phyloP scores from a whole-genome alignment of 768 basidiomycete species.

The Leccinum boreale region DNA sequence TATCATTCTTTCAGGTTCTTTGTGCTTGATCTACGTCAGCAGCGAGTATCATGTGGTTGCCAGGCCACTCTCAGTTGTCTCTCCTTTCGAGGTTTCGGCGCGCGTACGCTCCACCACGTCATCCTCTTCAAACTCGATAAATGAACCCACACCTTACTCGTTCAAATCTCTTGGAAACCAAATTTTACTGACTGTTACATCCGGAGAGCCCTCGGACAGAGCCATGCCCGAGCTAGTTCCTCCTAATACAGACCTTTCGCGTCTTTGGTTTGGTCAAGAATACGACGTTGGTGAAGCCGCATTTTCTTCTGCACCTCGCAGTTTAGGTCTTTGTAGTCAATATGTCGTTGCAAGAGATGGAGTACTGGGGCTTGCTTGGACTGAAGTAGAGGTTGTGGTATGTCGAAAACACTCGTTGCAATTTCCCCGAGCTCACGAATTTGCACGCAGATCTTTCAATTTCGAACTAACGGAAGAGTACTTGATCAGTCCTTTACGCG shows the following conservation, averaged over 20 bases:
- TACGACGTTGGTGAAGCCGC: constrained; percentile 14
- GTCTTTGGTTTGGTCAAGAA: constrained; percentile 26
- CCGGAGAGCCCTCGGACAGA: constrained; percentile 21
- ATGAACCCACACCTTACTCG: constrained; percentile 36
- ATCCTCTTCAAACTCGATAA: constrained; percentile 19
- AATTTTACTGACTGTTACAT: constrained; percentile 46
- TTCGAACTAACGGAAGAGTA: constrained; percentile 4
- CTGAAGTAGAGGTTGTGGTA: constrained; percentile 34
- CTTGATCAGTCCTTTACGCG: constrained; percentile 3
- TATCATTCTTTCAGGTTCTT: constrained; percentile 18
- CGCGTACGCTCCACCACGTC: constrained; percentile 14
- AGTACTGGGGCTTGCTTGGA: constrained; percentile 47
- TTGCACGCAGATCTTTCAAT: constrained; percentile 19
- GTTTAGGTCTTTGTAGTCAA: constrained; percentile 15
- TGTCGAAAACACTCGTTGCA: not conserved
- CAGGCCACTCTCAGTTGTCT: constrained; percentile 37
- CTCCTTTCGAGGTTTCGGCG: constrained; percentile 14
- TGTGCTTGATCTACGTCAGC: constrained; percentile 37
- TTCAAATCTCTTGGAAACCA: constrained; percentile 54
- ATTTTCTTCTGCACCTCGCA: constrained; percentile 12
- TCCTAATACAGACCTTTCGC: constrained; percentile 21
- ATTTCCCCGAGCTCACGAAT: not conserved
- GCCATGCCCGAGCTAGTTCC: constrained; percentile 25
- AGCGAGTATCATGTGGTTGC: constrained; percentile 43
- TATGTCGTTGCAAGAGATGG: constrained; percentile 24